Conservation (phyloP, 768 basidiomycete species). For the Amanita phalloides region DNA sequence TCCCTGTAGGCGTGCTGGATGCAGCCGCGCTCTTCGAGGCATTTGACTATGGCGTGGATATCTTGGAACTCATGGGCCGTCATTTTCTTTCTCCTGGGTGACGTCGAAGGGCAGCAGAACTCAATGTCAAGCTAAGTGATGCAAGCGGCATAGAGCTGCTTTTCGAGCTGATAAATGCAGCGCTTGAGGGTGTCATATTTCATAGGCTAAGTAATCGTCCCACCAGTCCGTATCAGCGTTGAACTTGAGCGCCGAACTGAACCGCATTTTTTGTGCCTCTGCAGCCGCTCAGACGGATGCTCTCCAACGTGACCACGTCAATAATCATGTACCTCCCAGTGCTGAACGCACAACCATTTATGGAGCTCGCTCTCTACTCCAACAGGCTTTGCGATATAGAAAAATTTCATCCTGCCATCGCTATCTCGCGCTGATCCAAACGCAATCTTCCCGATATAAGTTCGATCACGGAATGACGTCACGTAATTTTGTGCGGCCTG, state of each 20-base stretch:
- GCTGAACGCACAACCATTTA: no score
- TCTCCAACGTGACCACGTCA: no score
- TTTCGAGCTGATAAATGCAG: constrained; percentile 78
- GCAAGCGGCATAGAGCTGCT: constrained; percentile 40
- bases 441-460: no score
- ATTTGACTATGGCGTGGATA: constrained; percentile 43
- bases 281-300: neutral
- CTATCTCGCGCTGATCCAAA: no score
- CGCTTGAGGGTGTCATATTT: constrained; percentile 84
- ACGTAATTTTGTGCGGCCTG: no score
- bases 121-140: constrained; percentile 39
- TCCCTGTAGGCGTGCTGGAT: constrained; percentile 38
- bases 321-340: no score
- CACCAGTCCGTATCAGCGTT: constrained; percentile 90
- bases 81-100: constrained; percentile 63
- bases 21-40: constrained; percentile 55
- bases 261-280: neutral
- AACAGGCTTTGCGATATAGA: no score
- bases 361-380: no score
- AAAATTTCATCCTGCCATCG: no score
- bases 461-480: no score
- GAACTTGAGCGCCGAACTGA: constrained; percentile 78
- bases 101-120: constrained; percentile 58
- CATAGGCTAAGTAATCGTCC: constrained; percentile 82
- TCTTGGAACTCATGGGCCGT: constrained; percentile 48